These are phyloP conservation scores for Bremia lactucae DNA, from an alignment of 352 stramenopile genomes.

Conservation along the genomic window DNA sequence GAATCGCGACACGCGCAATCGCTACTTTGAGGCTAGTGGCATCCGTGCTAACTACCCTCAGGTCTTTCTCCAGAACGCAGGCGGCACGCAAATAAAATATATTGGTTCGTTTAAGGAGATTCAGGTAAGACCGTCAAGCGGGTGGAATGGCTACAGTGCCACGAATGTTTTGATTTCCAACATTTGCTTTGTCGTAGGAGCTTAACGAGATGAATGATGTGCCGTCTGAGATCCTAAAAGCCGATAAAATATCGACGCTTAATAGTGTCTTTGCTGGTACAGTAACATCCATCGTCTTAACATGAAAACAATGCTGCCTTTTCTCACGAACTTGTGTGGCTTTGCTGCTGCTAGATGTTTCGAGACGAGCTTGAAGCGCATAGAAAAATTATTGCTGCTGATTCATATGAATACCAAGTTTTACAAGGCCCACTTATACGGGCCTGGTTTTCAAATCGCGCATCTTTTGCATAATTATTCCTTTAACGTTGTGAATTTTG, in stretches of 20 bases:
- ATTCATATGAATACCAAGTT: slow-evolving; percentile 1
- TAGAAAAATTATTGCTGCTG: slow-evolving; percentile 2
- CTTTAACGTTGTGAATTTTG: too few relatives aligned
- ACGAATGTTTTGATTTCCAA: slow-evolving; percentile 2
- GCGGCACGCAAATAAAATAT: slow-evolving; percentile 38
- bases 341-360: slow-evolving; percentile 24
- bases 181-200: slow-evolving; percentile 28
- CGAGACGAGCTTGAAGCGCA: slow-evolving; percentile 21
- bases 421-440: too few relatives aligned
- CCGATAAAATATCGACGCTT: slow-evolving; percentile 71
- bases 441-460: too few relatives aligned
- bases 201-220: slow-evolving; percentile 80
- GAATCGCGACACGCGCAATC: slow-evolving; percentile 61
- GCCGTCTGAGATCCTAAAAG: slow-evolving; percentile 55
- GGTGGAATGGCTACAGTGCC: slow-evolving; percentile 1
- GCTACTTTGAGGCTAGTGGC: slow-evolving; percentile 66
- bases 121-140: slow-evolving; percentile 30
- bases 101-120: slow-evolving; percentile 77
- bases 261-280: slow-evolving; percentile 61
- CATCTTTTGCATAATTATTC: too few relatives aligned
- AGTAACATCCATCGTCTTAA: neutral
- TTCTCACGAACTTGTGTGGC: slow-evolving; percentile 8
- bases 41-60: slow-evolving; percentile 81
- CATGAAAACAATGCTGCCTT: neutral
- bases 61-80: slow-evolving; percentile 63